Conservation (phyloP, 148 eudicot genomes). For the Rhododendron vialii region DNA sequence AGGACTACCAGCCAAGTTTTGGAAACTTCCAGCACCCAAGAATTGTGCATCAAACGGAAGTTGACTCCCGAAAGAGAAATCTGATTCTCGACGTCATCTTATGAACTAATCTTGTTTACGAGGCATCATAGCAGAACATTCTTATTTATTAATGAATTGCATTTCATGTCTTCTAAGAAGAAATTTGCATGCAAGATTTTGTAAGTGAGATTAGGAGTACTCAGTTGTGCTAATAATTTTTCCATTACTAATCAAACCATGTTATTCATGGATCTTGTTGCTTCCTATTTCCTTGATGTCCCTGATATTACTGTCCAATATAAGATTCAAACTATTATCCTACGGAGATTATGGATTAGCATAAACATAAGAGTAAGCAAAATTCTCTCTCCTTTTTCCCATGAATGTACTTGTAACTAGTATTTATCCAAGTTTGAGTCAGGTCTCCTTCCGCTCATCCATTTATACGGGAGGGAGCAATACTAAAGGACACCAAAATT, state of each 20-base stretch:
- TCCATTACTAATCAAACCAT: not conserved
- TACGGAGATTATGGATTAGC: not conserved
- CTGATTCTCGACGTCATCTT: not conserved
- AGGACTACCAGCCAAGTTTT: conserved; percentile 67
- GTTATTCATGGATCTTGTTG: not conserved
- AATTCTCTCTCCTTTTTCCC: not conserved
- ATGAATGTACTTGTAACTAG: not conserved
- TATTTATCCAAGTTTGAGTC: not conserved
- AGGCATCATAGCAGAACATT: not conserved
- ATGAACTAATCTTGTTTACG: not conserved
- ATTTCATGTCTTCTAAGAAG: not conserved
- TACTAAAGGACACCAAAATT: not conserved
- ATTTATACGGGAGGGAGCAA: not conserved
- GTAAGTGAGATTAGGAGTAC: not conserved
- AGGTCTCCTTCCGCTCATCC: not conserved
- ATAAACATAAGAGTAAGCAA: not conserved
- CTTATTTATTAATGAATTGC: not conserved
- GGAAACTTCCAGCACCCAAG: conserved; percentile 25
- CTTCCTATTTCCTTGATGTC: not conserved
- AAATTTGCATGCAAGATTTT: not conserved
- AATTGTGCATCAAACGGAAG: not conserved
- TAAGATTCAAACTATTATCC: not conserved
- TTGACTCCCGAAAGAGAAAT: not conserved
- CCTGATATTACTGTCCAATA: not conserved
- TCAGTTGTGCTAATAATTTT: not conserved